Evolutionary conservation across 1,284 basidiomycete species (phyloP).

Genomic region (Moesziomyces sp.): DNA sequence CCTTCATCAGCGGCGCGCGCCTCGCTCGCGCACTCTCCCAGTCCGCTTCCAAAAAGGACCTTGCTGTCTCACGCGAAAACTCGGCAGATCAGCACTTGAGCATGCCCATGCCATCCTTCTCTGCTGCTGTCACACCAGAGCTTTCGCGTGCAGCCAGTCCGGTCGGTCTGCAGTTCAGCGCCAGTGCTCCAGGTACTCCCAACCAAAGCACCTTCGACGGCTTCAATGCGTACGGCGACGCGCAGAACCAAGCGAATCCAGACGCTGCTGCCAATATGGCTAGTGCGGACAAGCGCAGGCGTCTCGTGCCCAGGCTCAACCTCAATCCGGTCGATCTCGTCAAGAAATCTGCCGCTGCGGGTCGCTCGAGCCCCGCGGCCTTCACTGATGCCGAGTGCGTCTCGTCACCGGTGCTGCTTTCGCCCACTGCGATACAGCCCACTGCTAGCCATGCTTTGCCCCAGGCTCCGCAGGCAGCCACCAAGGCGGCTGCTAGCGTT

Average conservation of each 20-base stretch:
- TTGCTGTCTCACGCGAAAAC: constrained; percentile 13
- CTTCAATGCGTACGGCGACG: constrained; percentile 8
- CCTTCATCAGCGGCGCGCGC: constrained; percentile 37
- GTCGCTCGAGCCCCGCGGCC: constrained; percentile 25
- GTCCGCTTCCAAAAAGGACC: constrained; percentile 21
- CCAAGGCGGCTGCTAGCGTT: not conserved
- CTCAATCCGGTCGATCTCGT: constrained; percentile 28
- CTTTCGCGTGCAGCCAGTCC: constrained; percentile 46
- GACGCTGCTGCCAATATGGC: constrained; percentile 4
- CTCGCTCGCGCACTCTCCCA: constrained; percentile 39
- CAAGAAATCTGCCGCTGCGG: constrained; percentile 20
- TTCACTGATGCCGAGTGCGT: constrained; percentile 26
- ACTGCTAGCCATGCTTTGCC: constrained; percentile 6
- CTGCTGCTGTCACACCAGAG: constrained; percentile 41
- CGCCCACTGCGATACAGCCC: constrained; percentile 18
- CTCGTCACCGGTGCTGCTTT: constrained; percentile 31
- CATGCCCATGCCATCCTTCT: constrained; percentile 19
- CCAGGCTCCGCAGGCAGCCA: not conserved
- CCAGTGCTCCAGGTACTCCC: constrained; percentile 39
- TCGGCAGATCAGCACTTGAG: constrained; percentile 13
- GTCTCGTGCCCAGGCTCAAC: constrained; percentile 33
- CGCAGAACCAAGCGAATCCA: not conserved
- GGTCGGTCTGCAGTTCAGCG: constrained; percentile 23
- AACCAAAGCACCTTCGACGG: constrained; percentile 38
- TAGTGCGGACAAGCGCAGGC: constrained; percentile 20